Evolutionary conservation across 1,284 basidiomycete genomes (phyloP), one percentile per base, ranked within the genome.

Genomic region (Cryptococcus amylolentus): DNA sequence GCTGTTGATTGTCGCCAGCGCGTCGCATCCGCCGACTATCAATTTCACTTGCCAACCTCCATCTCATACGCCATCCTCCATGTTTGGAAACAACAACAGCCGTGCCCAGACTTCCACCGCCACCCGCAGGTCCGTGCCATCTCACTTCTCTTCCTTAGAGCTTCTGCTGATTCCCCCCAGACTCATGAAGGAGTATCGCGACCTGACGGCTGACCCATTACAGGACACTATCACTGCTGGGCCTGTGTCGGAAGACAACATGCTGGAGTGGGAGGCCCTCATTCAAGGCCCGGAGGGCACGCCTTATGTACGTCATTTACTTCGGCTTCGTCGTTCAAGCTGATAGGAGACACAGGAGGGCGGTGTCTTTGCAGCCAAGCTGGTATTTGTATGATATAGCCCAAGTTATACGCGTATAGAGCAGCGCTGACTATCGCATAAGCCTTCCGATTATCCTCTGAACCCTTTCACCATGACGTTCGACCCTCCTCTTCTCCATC

Each of bases 381-480:
- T 99, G 63, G 88, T 84, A 56, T 99, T 97, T 77, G 91, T 93
- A 76, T 35, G 71, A 90, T 84, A 37, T 45, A 52, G 52, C 41
- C 26, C 26, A 27, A 7, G 10, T 12, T 16, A 27, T 46, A 2
- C 12, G 27, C 3, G 35, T 35, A 8, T 9, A 23, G 3, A 27
- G 13, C n/a, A 26, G 12, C n/a, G 41, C 46, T 57, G 47, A 60
- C 37, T 18, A 4, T 20, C 51, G 18, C 31, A 18, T 61, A 14
- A 93, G 91, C 94, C 93, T 0, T 76, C 83, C 49, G 93, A 97
- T 74, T 97, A 97, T 77, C 93, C 93, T 38, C 80, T 96, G 69
- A 94, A 89, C 52, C 93, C 93, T 31, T 96, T 96, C 85, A 95
- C 91, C 78, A 98, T 98, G 95, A 90, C 86, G 68, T 98, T 98